Evolutionary conservation across 129 eudicot genomes (phyloP), one percentile per base, ranked within the genome.

Genomic region (Heracleum sosnowskyi): DNA sequence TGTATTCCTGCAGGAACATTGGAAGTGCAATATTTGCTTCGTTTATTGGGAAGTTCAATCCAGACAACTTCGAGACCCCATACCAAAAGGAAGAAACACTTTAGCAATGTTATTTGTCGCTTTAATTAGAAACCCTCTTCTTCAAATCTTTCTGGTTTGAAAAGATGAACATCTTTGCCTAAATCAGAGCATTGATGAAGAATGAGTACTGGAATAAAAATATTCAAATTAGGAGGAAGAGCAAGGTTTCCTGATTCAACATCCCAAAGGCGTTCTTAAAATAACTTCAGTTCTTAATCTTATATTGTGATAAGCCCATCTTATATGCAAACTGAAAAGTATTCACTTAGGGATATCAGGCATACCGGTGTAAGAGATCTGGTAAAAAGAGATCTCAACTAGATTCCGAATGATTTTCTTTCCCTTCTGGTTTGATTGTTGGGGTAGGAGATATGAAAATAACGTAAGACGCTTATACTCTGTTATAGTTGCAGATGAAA

Each of bases 191-290:
- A 75, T 91, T 77, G 91, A 33, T 88, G 93, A 72, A 91, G 78
- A 76, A 92, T 83, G 9, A 88, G 83, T 72, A 71, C 11, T 83
- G 39, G 28, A 22, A 53, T 53, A 18, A 51, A 5, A 18, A 51
- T 17, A 51, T 1, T 1, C 12, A 53, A 53, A 7, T 22, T 53
- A 22, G 63, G 9, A 6, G 12, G n/a, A 22, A 22, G 28, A 24
- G 57, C 57, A 49, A 22, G 28, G 28, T 53, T 53, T 53, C 11
- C 3, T 0, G 2, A 22, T 53, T 53, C 18, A 22, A 53, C 63
- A 53, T 53, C 10, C 89, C 77, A 91, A 89, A 69, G 94, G 90
- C 5, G 94, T 91, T 80, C 85, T 89, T 7, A 94, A 89, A 47
- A 89, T 91, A 73, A 87, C 91, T 71, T 84, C 88, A 22, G 91